Evolutionary conservation across 345 rosid species (phyloP).

Genomic region (Syzygium aqueum): DNA sequence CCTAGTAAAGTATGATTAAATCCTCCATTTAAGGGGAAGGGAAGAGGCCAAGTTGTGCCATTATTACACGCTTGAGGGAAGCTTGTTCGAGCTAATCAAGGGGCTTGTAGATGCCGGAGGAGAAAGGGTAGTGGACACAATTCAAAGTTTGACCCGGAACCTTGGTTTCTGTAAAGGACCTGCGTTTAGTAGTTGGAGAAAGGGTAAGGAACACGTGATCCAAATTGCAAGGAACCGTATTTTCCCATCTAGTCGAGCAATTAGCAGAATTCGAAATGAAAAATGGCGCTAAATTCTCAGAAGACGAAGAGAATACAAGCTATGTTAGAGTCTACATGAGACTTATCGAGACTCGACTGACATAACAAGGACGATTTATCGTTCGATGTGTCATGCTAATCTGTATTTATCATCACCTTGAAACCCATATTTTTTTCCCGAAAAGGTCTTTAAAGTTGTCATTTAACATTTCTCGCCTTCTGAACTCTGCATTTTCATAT

Average conservation of each 20-base stretch:
- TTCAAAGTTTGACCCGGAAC: background rate
- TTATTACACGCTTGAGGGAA: background rate
- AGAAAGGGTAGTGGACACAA: background rate
- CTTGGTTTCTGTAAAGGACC: background rate
- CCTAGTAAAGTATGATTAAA: background rate
- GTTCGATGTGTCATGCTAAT: background rate
- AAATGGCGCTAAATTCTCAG: background rate
- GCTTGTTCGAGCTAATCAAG: background rate
- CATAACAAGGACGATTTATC: background rate
- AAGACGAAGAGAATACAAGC: background rate
- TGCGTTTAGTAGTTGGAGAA: background rate
- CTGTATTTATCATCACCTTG: background rate
- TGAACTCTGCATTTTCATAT: background rate
- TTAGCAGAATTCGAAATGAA: background rate
- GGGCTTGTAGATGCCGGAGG: background rate
- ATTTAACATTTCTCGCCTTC: background rate
- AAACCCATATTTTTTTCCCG: too few species aligned
- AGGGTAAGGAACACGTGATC: background rate
- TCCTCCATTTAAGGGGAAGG: background rate
- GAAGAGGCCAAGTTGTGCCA: background rate
- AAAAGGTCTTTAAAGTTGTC: background rate
- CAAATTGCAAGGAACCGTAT: background rate
- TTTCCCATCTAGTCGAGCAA: background rate
- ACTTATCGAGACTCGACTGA: background rate
- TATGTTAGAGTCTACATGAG: background rate